A percentile compares a stretch with the other conserved stretches of the same genome.
Conservation (phyloP, 2,329 filamentous ascomycete genomes). For the Talaromyces islandicus region DNA sequence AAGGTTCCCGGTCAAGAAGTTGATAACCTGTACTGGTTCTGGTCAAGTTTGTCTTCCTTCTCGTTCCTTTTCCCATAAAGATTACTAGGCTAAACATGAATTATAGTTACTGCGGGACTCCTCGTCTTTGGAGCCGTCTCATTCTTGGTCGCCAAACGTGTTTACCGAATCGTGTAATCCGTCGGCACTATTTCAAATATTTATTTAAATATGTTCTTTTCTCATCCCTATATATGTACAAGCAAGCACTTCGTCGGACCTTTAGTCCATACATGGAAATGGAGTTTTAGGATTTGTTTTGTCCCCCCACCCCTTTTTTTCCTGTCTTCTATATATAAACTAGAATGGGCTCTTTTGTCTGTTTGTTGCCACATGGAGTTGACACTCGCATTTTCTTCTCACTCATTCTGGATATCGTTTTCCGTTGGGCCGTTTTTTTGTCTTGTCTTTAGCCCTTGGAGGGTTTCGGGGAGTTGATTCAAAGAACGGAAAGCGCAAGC, state of each 20-base stretch:
- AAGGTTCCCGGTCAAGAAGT: conserved; percentile 88
- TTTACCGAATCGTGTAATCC: conserved; percentile 63
- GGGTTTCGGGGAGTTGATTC: neutral
- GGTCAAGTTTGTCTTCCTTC: conserved; percentile 40
- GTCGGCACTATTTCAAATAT: neutral
- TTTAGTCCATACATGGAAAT: neutral
- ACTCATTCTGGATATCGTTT: neutral
- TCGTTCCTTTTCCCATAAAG: neutral
- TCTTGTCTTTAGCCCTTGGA: neutral
- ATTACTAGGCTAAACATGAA: neutral
- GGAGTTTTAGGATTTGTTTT: neutral
- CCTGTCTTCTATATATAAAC: too few relatives aligned
- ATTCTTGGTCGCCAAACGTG: conserved; percentile 69
- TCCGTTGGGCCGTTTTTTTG: neutral
- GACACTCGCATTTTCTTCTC: neutral
- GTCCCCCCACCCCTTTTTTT: too few relatives aligned
- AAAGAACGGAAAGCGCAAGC: neutral
- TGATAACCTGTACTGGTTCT: conserved; percentile 74
- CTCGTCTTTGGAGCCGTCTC: conserved; percentile 68
- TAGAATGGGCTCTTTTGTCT: too few relatives aligned
- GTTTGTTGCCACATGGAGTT: too few relatives aligned
- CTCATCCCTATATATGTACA: neutral
- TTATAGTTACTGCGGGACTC: conserved; percentile 58
- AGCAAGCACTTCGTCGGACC: neutral
- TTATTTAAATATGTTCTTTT: neutral